Base-by-base conservation (phyloP, 2,329 filamentous ascomycete genomes). In the Ceratocystis huliohia region DNA sequence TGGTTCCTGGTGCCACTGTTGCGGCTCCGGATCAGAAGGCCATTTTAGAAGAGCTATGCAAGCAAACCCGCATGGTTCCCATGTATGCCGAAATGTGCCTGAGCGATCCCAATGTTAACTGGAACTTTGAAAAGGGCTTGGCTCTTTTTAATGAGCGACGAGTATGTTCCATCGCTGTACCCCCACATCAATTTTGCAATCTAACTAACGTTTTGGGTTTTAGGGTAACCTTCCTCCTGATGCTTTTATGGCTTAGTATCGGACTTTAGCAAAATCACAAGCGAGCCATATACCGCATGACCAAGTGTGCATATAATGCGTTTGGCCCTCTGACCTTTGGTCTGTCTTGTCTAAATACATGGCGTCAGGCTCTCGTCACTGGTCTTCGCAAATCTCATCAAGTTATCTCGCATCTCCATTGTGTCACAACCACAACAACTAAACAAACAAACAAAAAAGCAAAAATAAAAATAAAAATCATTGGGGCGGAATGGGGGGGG, bases 41-140 rank as follows among this genome's bases (percentile, higher is more conserved):
- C 69, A 84, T 91, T 77, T 79, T 96, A 73, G 78, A 85, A 22
- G 86, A 94, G 73, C 81, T 96, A 64, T 87, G 85, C 70, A 85
- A 84, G 70, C 85, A 85, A 72, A 96, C 92, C 1, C 84, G 86
- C 67, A 91, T 99, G 85, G 94, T 84, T 7, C 76, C 86, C 8
- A 80, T 88, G 67, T 96, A 88, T 74, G 88, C 91, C 1, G 83
- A 87, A 70, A 83, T 95, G 79, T 96, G 93, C 71, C 80, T 97
- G 17, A 81, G 84, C 2, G 85, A 91, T 68, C 28, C 61, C 5
- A 66, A 28, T 28, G 89, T 87, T 66, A 83, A 81, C 46, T 97
- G 91, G 91, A 84, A 95, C 73, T 84, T 92, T 62, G 83, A 88
- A 46, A 82, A 83, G 70, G 93, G 92, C 1, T 77, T 92, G 70